Conservation (phyloP, 192 early-diverging fungal species). For the Backusella morwellensis region DNA sequence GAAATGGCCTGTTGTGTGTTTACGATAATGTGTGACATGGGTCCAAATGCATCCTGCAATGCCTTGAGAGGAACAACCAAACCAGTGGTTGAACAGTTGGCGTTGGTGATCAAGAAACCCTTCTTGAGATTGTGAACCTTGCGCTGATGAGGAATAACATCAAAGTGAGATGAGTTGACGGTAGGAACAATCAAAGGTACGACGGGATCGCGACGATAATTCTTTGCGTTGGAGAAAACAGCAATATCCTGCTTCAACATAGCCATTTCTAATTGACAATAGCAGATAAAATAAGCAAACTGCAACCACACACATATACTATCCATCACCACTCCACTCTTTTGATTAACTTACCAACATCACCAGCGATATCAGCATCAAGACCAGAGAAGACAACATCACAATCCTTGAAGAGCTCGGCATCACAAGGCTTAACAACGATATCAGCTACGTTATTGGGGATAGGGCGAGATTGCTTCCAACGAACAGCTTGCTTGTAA, state of each 20-base stretch:
- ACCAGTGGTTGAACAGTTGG: slow-evolving; percentile 98
- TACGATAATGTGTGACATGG: slow-evolving; percentile 77
- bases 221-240: slow-evolving; percentile 96
- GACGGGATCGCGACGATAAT: slow-evolving; percentile 85
- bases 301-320: background rate
- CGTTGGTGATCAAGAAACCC: slow-evolving; percentile 95
- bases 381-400: slow-evolving; percentile 95
- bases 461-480: slow-evolving; percentile 86
- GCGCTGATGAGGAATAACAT: slow-evolving; percentile 76
- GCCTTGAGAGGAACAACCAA: slow-evolving; percentile 88
- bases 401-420: slow-evolving; percentile 74
- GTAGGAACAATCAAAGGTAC: slow-evolving; percentile 95
- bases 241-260: slow-evolving; percentile 87
- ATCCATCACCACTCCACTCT: background rate
- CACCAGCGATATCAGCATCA: slow-evolving; percentile 91
- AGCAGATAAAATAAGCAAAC: slow-evolving; percentile 1
- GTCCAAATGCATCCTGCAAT: slow-evolving; percentile 90
- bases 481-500: slow-evolving; percentile 77
- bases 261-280: slow-evolving; percentile 60
- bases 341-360: slow-evolving; percentile 58
- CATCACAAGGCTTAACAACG: slow-evolving; percentile 71
- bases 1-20: slow-evolving; percentile 95
- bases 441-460: slow-evolving; percentile 57
- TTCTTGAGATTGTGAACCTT: slow-evolving; percentile 51
- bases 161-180: slow-evolving; percentile 89